A percentile compares a stretch with the other conserved stretches of the same genome.
phyloP scores from a whole-genome alignment of 169 alveolate genomes.

The Eimeria sp. region DNA sequence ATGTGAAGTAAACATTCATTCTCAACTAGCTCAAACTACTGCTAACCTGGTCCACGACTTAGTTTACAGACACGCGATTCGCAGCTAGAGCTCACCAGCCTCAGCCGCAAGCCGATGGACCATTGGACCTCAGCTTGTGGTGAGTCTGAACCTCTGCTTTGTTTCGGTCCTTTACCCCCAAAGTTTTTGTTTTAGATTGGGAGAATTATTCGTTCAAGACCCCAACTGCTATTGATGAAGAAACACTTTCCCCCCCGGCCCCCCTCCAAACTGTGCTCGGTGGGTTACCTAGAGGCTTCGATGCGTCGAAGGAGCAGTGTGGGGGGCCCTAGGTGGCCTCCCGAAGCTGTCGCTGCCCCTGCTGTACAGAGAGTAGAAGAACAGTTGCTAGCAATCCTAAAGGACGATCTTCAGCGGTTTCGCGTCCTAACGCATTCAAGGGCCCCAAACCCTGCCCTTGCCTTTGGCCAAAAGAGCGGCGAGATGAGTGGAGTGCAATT shows the following conservation, averaged over 20 bases:
- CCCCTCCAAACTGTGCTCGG: neutral
- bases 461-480: neutral
- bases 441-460: neutral
- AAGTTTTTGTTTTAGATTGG: neutral
- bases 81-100: neutral
- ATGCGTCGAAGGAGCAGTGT: neutral
- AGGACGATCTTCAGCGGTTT: neutral
- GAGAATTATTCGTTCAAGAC: neutral
- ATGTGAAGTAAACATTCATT: neutral
- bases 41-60: neutral
- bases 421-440: constrained; percentile 42
- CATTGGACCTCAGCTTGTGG: neutral
- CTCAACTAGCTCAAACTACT: neutral
- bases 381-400: neutral
- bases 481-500: neutral
- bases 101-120: constrained; percentile 1
- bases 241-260: neutral
- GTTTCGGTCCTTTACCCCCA: too few relatives aligned
- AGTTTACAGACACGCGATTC: neutral
- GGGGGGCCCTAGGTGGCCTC: neutral
- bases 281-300: neutral
- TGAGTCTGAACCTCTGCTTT: neutral
- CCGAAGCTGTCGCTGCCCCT: constrained; percentile 19
- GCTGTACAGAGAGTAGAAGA: neutral
- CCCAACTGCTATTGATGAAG: too few relatives aligned